Conservation (phyloP, 129 eudicot species). For the Heracleum sosnowskyi region DNA sequence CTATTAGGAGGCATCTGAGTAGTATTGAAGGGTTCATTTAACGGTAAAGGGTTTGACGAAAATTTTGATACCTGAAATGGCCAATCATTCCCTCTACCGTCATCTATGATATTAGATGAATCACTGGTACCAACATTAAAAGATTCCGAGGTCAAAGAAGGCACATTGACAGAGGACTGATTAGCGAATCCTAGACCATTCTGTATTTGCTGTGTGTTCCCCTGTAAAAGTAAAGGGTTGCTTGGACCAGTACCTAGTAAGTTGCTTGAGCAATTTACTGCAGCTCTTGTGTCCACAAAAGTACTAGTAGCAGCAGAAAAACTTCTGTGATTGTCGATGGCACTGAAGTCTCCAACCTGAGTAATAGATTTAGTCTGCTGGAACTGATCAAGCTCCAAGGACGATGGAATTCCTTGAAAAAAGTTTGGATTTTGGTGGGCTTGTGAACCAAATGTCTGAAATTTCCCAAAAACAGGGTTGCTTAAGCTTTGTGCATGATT, state of each 20-base stretch:
- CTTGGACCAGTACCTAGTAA: constrained; percentile 18
- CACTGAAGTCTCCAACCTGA: constrained; percentile 36
- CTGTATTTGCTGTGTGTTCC: constrained; percentile 12
- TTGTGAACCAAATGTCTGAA: constrained; percentile 40
- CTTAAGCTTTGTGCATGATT: constrained; percentile 44
- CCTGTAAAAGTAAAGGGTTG: constrained; percentile 27
- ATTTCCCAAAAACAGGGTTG: constrained; percentile 39
- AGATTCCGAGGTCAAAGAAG: constrained; percentile 44
- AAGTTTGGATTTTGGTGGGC: constrained; percentile 36
- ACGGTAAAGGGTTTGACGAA: constrained; percentile 31
- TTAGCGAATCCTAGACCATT: constrained; percentile 19
- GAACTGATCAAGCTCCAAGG: constrained; percentile 49
- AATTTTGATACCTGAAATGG: constrained; percentile 33
- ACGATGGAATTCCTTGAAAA: constrained; percentile 54
- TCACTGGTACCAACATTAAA: constrained; percentile 30
- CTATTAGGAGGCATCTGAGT: constrained; percentile 29
- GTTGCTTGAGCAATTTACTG: constrained; percentile 21
- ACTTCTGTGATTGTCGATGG: constrained; percentile 35
- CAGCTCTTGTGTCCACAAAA: constrained; percentile 25
- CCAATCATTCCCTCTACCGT: constrained; percentile 31
- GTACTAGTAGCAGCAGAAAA: constrained; percentile 25
- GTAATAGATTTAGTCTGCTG: constrained; percentile 34
- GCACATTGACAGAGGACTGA: constrained; percentile 32
- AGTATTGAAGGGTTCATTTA: constrained; percentile 26
- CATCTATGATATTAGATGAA: constrained; percentile 38